Evolutionary conservation across 768 basidiomycete species (phyloP).

Genomic region (Mrakia blollopis): DNA sequence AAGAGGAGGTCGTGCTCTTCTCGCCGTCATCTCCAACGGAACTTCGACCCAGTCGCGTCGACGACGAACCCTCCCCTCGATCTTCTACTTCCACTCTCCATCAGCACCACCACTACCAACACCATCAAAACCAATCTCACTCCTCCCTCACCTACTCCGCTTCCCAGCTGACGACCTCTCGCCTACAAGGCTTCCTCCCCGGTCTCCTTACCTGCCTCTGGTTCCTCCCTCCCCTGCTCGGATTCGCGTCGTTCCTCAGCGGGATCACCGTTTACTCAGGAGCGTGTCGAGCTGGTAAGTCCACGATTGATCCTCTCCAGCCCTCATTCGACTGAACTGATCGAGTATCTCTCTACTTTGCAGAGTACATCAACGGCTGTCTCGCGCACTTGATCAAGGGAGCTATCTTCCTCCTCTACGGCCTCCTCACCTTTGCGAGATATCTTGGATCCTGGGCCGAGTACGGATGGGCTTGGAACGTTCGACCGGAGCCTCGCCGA

Average conservation of each 20-base stretch:
- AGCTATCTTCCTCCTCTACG: slow-evolving; percentile 87
- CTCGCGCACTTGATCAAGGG: slow-evolving; percentile 66
- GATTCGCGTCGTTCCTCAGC: slow-evolving; percentile 58
- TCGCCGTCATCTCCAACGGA: neutral
- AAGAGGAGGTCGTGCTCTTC: slow-evolving; percentile 12
- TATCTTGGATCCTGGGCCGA: slow-evolving; percentile 77
- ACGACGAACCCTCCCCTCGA: slow-evolving; percentile 15
- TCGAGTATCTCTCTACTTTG: too few relatives aligned
- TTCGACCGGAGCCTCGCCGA: slow-evolving; percentile 50
- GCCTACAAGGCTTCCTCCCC: neutral
- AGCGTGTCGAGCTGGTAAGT: slow-evolving; percentile 25
- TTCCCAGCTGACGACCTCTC: neutral
- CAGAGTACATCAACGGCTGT: slow-evolving; percentile 67
- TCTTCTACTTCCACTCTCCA: slow-evolving; percentile 24
- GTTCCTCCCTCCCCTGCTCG: slow-evolving; percentile 64
- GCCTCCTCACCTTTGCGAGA: slow-evolving; percentile 82
- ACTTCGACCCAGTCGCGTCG: neutral
- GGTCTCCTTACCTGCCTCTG: slow-evolving; percentile 39
- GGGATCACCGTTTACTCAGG: slow-evolving; percentile 73
- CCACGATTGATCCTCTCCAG: neutral
- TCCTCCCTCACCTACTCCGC: neutral
- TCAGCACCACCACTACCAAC: slow-evolving; percentile 8
- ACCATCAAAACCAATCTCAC: neutral
- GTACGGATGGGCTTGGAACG: slow-evolving; percentile 94
- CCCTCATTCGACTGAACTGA: neutral